Conservation (phyloP, 129 eudicot genomes). For the Pittosporum tobira region DNA sequence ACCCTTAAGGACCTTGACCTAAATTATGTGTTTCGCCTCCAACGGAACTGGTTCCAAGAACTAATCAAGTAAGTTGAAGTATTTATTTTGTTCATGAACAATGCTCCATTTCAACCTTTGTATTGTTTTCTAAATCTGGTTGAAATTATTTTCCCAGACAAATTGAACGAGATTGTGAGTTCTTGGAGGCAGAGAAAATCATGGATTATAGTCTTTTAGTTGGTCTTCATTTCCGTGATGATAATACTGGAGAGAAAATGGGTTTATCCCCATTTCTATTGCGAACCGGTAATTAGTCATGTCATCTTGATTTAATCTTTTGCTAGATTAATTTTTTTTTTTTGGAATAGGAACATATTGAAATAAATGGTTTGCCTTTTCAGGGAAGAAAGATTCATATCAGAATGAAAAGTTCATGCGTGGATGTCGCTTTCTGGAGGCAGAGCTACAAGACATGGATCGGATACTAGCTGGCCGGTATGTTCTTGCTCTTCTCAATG, state of each 20-base stretch:
- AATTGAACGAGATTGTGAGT: conserved; percentile 86
- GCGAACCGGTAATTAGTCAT: conserved; percentile 55
- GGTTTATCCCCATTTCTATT: conserved; percentile 81
- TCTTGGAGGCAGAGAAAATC: conserved; percentile 83
- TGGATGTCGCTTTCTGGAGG: conserved; percentile 93
- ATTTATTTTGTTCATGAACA: not conserved
- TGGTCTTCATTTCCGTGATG: conserved; percentile 93
- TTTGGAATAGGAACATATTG: conserved; percentile 11
- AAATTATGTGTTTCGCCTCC: conserved; percentile 78
- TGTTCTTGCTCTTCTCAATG: conserved; percentile 3
- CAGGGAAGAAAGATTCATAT: conserved; percentile 80
- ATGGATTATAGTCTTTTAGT: conserved; percentile 99
- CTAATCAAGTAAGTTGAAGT: conserved; percentile 62
- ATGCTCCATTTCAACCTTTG: not conserved
- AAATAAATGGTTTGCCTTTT: conserved; percentile 11
- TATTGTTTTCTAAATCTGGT: conserved; percentile 5
- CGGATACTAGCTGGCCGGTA: conserved; percentile 87
- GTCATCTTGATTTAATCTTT: not conserved
- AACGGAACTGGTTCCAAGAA: conserved; percentile 68
- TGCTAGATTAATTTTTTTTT: not conserved
- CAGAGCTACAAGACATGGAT: conserved; percentile 93
- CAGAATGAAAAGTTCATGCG: conserved; percentile 94
- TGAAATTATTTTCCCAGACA: conserved; percentile 35
- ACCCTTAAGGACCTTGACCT: conserved; percentile 98
- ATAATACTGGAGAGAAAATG: conserved; percentile 76